Base-by-base conservation (phyloP, 371 early-diverging fungal species). In the Chytridiales sp. region DNA sequence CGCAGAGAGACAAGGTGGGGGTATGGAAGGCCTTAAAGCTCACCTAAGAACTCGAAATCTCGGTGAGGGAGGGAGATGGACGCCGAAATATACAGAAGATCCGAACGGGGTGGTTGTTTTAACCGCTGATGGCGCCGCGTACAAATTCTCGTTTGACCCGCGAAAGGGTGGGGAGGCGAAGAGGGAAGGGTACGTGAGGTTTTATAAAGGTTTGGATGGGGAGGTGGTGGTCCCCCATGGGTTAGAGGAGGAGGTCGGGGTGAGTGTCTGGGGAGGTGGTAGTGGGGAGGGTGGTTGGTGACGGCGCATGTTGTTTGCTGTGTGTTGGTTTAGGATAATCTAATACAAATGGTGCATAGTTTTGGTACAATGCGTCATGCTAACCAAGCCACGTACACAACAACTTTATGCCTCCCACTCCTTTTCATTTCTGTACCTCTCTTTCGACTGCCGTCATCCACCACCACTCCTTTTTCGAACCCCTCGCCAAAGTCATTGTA, bases 71-170 rank as follows among this genome's bases (percentile, higher is more conserved):
- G 15, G 47, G 21, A 15, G 19, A 40, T 40, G 40, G 1, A 15
- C 15, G 17, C 17, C 15, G 17, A 15, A n/a, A 26, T 13, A 22
- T 55, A 17, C 24, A 21, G 59, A 17, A 47, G 42, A 32, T 32
- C 26, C 39, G 30, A 47, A 22, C 41, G 24, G 47, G 34, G 47
- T 71, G 2, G 26, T 67, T 19, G 59, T 87, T 15, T 76, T 93
- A 29, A 92, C 90, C 65, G 87, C 90, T 0, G 91, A 95, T 56
- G 95, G 95, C 17, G 85, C 87, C 30, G 87, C 84, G 50, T 91
- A 91, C 71, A 87, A 87, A 63, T 91, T 91, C 62, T 75, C 80
- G 24, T 89, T 92, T 66, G 93, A 93, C 69, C 81, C 86, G 29
- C 72, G 77, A 48, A 87, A 86, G 68, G 95, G 94, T 30, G 91